Conservation (phyloP, 2,329 filamentous ascomycete species). For the Zymoseptoria tritici region DNA sequence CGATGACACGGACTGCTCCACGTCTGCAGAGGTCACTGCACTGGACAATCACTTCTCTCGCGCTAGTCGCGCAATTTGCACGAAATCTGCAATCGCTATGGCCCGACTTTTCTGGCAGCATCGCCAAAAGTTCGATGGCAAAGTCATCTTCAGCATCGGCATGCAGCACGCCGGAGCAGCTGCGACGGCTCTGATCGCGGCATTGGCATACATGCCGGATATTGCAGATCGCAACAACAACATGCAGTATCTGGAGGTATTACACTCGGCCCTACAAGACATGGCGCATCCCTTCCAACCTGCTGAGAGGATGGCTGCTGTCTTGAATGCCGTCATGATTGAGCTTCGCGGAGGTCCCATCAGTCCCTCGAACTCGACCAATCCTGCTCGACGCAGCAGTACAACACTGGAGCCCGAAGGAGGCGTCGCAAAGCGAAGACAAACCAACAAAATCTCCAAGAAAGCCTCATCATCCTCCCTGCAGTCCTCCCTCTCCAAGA, state of each 20-base stretch:
- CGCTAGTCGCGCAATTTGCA: conserved; percentile 21
- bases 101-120: conserved; percentile 22
- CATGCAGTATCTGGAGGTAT: conserved; percentile 21
- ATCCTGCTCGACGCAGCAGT: conserved; percentile 15
- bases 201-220: conserved; percentile 20
- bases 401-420: conserved; percentile 11
- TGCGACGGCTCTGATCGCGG: conserved; percentile 21
- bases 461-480: background rate
- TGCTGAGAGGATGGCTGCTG: conserved; percentile 19
- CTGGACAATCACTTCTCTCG: conserved; percentile 20
- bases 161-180: conserved; percentile 24
- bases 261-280: conserved; percentile 19
- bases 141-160: conserved; percentile 19
- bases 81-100: conserved; percentile 19
- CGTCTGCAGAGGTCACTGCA: conserved; percentile 15
- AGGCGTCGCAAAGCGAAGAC: conserved; percentile 13
- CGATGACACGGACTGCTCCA: conserved; percentile 10
- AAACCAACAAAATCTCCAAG: conserved; percentile 5
- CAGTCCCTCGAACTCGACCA: conserved; percentile 10
- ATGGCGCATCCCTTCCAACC: conserved; percentile 20
- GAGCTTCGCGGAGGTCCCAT: conserved; percentile 20
- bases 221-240: conserved; percentile 19
- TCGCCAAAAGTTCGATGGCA: conserved; percentile 20
- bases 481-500: background rate
- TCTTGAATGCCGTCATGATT: conserved; percentile 20